phyloP scores from a whole-genome alignment of 2,329 filamentous ascomycete species.

The Ascochyta koolunga region DNA sequence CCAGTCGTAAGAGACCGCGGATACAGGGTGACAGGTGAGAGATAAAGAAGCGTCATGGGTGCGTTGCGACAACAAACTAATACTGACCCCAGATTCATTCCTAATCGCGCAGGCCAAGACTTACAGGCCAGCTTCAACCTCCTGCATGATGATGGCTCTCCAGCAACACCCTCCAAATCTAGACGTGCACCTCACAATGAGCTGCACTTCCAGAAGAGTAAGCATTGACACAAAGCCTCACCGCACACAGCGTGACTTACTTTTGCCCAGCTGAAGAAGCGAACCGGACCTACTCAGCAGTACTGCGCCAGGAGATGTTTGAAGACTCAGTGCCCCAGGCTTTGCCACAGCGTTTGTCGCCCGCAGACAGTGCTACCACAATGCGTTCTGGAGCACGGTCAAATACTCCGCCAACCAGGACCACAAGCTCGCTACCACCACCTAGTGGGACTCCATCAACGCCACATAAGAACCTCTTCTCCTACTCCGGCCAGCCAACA shows the following conservation, averaged over 20 bases:
- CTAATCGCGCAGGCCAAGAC: slow-evolving; percentile 90
- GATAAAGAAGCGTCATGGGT: background rate
- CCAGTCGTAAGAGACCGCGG: slow-evolving; percentile 71
- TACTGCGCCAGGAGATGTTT: slow-evolving; percentile 91
- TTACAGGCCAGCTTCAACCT: slow-evolving; percentile 91
- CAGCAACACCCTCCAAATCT: slow-evolving; percentile 84
- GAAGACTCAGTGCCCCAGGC: slow-evolving; percentile 86
- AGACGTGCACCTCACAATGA: slow-evolving; percentile 87
- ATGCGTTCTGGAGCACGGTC: slow-evolving; percentile 72
- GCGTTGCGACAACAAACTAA: background rate
- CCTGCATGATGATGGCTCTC: slow-evolving; percentile 89
- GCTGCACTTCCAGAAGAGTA: slow-evolving; percentile 88
- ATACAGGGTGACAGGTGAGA: slow-evolving; percentile 62
- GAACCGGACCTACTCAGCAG: slow-evolving; percentile 86
- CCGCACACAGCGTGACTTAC: slow-evolving; percentile 17
- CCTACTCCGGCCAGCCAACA: slow-evolving; percentile 84
- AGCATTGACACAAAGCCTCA: slow-evolving; percentile 13
- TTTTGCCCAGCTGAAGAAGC: slow-evolving; percentile 77
- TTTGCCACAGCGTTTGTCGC: slow-evolving; percentile 64
- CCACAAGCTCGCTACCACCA: slow-evolving; percentile 68
- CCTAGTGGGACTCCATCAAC: slow-evolving; percentile 86
- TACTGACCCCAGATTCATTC: slow-evolving; percentile 76
- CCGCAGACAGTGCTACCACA: slow-evolving; percentile 58
- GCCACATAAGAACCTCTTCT: slow-evolving; percentile 96
- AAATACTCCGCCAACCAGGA: slow-evolving; percentile 78